These are phyloP conservation scores for Linnemannia hyalina DNA, from an alignment of 192 early-diverging fungal species.

Conservation along the genomic window DNA sequence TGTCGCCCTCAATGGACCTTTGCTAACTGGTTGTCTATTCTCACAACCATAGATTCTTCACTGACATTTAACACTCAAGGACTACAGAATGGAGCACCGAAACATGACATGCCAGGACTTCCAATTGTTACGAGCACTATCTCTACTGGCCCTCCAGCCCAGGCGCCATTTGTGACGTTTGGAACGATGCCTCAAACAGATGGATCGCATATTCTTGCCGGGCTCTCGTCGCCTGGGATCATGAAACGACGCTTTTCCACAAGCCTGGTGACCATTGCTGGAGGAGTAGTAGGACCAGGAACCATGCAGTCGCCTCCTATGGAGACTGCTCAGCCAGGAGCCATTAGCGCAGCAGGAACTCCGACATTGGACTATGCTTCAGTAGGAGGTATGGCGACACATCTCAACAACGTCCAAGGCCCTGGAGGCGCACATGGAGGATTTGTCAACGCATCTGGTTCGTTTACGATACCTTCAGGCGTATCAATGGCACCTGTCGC, in stretches of 20 bases:
- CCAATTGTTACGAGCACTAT: background rate
- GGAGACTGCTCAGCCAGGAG: background rate
- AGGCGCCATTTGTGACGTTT: background rate
- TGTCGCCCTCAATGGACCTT: no score
- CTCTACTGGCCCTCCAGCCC: background rate
- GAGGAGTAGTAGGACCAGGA: slow-evolving; percentile 2
- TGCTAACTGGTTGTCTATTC: no score
- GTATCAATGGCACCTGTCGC: background rate
- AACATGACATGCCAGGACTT: background rate
- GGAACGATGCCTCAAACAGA: background rate
- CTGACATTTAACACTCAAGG: background rate
- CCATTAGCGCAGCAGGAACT: background rate
- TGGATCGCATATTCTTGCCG: background rate
- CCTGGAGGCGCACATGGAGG: background rate
- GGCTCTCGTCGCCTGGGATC: background rate
- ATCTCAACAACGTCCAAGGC: background rate
- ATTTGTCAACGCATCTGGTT: background rate
- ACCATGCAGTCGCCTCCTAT: background rate
- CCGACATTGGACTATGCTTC: background rate
- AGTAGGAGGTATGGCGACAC: slow-evolving; percentile 11
- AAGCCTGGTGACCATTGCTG: background rate
- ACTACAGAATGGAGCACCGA: background rate
- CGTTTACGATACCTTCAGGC: background rate
- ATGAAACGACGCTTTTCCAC: slow-evolving; percentile 20
- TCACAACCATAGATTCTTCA: background rate